phyloP scores from a whole-genome alignment of 179 eudicot genomes.

The Spergularia azorica region DNA sequence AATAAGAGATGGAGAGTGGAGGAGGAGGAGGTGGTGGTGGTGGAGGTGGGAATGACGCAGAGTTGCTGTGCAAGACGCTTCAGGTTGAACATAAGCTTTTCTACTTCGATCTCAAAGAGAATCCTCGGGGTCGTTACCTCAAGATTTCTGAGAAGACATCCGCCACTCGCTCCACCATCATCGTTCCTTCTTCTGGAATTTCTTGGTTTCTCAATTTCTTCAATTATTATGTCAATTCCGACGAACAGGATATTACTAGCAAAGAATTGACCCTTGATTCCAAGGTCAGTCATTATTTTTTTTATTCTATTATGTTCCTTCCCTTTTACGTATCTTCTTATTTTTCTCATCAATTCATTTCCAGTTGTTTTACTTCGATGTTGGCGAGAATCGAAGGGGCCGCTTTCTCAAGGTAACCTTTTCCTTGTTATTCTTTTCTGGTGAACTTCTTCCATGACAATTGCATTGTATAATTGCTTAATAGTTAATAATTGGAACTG shows the following conservation, averaged over 20 bases:
- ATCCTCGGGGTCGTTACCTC: slow-evolving; percentile 89
- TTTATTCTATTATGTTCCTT: no score
- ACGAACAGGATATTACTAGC: slow-evolving; percentile 76
- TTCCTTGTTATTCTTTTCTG: no score
- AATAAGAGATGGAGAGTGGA: slow-evolving; percentile 52
- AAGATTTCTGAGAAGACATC: slow-evolving; percentile 97
- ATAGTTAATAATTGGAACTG: no score
- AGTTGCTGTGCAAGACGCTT: slow-evolving; percentile 77
- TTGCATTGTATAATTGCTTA: no score
- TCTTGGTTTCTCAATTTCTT: slow-evolving; percentile 91
- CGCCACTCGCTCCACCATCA: slow-evolving; percentile 89
- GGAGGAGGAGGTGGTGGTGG: slow-evolving; percentile 46
- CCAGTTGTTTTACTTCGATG: slow-evolving; percentile 94
- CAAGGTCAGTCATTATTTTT: slow-evolving; percentile 39
- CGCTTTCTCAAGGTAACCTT: slow-evolving; percentile 79
- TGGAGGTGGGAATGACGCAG: slow-evolving; percentile 73
- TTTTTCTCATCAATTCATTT: no score
- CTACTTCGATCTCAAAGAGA: slow-evolving; percentile 97
- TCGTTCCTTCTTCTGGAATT: slow-evolving; percentile 83
- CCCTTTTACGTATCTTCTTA: no score
- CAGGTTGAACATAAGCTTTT: slow-evolving; percentile 97
- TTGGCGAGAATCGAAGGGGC: slow-evolving; percentile 93
- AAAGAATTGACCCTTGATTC: slow-evolving; percentile 94
- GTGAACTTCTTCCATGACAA: no score
- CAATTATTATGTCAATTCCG: slow-evolving; percentile 82